Conservation (phyloP, 2,329 filamentous ascomycete genomes). For the Fusarium gaditjirri region DNA sequence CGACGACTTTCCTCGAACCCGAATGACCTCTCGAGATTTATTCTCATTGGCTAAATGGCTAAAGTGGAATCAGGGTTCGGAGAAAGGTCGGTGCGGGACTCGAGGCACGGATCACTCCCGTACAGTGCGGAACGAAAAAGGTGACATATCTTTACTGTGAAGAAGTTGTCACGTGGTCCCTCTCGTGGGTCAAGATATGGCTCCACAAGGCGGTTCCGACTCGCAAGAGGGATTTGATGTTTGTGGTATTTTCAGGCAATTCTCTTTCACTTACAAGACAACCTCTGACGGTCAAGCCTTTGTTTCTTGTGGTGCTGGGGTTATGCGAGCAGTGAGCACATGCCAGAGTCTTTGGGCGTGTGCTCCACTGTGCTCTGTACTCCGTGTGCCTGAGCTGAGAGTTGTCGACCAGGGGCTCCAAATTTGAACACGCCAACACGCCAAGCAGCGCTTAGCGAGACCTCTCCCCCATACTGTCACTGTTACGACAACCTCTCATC, state of each 20-base stretch:
- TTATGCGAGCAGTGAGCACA: constrained; percentile 44
- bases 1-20: constrained; percentile 29
- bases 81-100: constrained; percentile 41
- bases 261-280: constrained; percentile 13
- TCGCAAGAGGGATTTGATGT: constrained; percentile 42
- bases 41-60: constrained; percentile 43
- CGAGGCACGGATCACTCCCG: constrained; percentile 16
- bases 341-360: constrained; percentile 45
- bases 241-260: constrained; percentile 28
- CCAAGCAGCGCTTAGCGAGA: constrained; percentile 51
- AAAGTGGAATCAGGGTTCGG: constrained; percentile 32
- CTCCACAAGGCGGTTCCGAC: constrained; percentile 40
- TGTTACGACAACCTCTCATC: constrained; percentile 46
- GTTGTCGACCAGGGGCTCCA: constrained; percentile 39
- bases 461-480: constrained; percentile 40
- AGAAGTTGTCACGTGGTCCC: constrained; percentile 49
- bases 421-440: constrained; percentile 47
- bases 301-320: constrained; percentile 34
- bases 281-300: constrained; percentile 13
- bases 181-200: constrained; percentile 46
- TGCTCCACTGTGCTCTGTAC: constrained; percentile 46
- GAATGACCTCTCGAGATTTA: constrained; percentile 16
- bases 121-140: constrained; percentile 8
- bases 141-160: constrained; percentile 41
- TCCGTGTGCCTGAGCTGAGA: constrained; percentile 36